Percentiles rank a stretch among this genome's conserved stretches.
Conservation (phyloP, 2,329 filamentous ascomycete genomes). For the Epichloe sylvatica region DNA sequence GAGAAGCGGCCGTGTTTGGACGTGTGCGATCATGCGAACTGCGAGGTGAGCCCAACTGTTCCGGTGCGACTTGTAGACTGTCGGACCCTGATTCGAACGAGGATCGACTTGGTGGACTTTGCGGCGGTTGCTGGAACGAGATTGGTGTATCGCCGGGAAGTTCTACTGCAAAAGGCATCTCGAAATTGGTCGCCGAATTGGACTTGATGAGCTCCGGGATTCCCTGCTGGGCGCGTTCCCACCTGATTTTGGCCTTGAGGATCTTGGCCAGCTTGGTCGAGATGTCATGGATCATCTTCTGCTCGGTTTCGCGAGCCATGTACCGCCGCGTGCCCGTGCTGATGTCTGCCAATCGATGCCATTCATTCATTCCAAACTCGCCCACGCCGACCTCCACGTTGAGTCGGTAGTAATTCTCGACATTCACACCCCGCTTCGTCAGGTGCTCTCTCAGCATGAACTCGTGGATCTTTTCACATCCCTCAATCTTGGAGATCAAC, state of each 20-base stretch:
- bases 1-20: conserved; percentile 18
- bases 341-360: conserved; percentile 86
- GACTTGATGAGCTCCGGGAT: conserved; percentile 32
- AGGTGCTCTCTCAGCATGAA: conserved; percentile 72
- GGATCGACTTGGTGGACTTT: conserved; percentile 28
- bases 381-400: conserved; percentile 94
- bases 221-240: conserved; percentile 34
- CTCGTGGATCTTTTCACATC: conserved; percentile 81
- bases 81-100: conserved; percentile 46
- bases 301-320: conserved; percentile 56
- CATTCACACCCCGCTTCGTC: conserved; percentile 61
- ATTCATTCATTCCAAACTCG: conserved; percentile 98
- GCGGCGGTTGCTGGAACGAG: conserved; percentile 23
- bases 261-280: conserved; percentile 75
- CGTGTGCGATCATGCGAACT: conserved; percentile 34
- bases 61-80: conserved; percentile 27
- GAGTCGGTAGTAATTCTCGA: conserved; percentile 87
- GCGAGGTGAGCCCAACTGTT: conserved; percentile 31
- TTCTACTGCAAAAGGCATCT: conserved; percentile 39
- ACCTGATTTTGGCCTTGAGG: conserved; percentile 57
- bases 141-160: conserved; percentile 42
- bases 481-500: conserved; percentile 85
- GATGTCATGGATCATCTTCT: conserved; percentile 62
- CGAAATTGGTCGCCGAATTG: conserved; percentile 24
- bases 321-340: conserved; percentile 84